Percentiles rank a stretch among this genome's conserved stretches.
phyloP scores from a whole-genome alignment of 106 monocot genomes.

The Dioscorea zingiberensis region DNA sequence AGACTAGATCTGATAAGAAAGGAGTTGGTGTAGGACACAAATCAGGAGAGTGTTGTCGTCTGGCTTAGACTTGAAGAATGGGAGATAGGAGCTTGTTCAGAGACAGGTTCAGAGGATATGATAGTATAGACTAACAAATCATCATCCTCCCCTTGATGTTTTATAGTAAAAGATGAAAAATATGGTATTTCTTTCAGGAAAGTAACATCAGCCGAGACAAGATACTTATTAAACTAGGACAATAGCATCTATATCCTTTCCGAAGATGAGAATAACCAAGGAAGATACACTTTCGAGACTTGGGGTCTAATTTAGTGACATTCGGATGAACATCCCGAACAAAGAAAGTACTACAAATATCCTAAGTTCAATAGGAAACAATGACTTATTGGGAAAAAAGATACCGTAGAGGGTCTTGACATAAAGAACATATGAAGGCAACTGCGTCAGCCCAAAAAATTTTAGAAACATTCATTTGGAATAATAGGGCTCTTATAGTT shows the following conservation, averaged over 20 bases:
- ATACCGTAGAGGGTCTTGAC: not conserved
- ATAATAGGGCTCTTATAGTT: not conserved
- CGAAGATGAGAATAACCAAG: no score
- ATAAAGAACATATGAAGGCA: not conserved
- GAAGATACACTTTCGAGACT: no score
- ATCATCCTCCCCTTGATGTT: no score
- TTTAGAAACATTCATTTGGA: not conserved
- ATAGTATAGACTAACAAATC: no score
- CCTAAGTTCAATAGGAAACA: no score
- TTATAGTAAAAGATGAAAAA: not conserved
- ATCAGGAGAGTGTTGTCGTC: no score
- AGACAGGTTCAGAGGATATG: no score
- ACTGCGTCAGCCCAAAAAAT: not conserved
- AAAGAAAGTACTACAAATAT: not conserved
- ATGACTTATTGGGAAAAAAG: not conserved
- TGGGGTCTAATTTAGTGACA: no score
- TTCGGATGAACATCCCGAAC: not conserved
- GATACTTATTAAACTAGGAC: not conserved
- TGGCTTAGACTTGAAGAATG: no score
- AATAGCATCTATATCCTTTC: not conserved
- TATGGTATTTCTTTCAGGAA: not conserved
- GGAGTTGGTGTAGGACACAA: no score
- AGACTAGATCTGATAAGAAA: no score
- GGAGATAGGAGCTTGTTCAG: no score
- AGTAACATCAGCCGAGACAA: not conserved